phyloP scores from a whole-genome alignment of 148 eudicot species.

The Rhododendron mucronatum region DNA sequence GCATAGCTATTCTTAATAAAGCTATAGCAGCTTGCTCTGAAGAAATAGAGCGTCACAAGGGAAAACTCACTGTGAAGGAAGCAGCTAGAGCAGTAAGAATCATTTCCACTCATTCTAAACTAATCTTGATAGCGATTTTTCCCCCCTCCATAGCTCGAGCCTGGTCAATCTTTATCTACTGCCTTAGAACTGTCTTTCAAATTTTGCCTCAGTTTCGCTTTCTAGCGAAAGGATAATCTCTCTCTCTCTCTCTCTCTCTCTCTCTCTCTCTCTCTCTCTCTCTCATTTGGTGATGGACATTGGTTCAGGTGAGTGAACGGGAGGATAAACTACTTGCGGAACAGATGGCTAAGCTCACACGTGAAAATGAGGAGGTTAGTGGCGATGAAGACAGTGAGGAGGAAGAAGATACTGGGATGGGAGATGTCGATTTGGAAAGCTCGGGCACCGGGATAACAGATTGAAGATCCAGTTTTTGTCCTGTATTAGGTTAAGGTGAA shows the following conservation, averaged over 20 bases:
- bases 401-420: slow-evolving; percentile 18
- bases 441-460: slow-evolving; percentile 10
- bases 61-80: slow-evolving; percentile 82
- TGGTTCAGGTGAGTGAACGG: slow-evolving; percentile 14
- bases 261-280: neutral
- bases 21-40: slow-evolving; percentile 77
- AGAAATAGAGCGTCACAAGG: slow-evolving; percentile 77
- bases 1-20: slow-evolving; percentile 64
- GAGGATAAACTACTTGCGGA: slow-evolving; percentile 13
- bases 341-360: slow-evolving; percentile 8
- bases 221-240: neutral
- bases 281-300: neutral
- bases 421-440: slow-evolving; percentile 12
- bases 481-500: neutral
- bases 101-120: neutral
- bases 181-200: neutral
- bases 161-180: neutral
- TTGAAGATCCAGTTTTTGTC: neutral
- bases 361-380: slow-evolving; percentile 8
- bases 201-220: neutral
- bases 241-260: neutral
- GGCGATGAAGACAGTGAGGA: slow-evolving; percentile 15
- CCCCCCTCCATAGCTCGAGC: neutral
- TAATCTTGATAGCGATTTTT: neutral
- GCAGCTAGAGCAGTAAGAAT: slow-evolving; percentile 84